Evolutionary conservation across 202 grass and related monocot genomes (phyloP).

Genomic region (Brachypodium distachyon): DNA sequence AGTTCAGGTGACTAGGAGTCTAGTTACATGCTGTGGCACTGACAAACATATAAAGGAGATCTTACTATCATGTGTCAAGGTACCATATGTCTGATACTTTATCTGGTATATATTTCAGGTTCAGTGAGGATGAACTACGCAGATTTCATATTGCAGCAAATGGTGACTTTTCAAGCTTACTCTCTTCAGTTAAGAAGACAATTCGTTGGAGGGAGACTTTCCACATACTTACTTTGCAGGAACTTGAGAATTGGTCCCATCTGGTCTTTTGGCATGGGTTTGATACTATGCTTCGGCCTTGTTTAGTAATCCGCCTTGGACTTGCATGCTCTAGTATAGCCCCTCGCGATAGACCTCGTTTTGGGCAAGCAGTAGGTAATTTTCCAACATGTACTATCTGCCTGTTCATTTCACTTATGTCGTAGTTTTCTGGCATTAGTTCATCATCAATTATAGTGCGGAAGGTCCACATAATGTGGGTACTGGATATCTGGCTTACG

Average conservation of each 20-base stretch:
- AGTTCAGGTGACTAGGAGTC: no score
- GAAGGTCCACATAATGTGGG: not conserved
- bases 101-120: constrained; percentile 43
- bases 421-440: not conserved
- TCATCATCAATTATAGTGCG: constrained; percentile 1
- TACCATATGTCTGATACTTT: constrained; percentile 14
- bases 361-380: constrained; percentile 97
- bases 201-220: constrained; percentile 88
- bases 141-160: constrained; percentile 82
- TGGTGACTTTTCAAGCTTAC: constrained; percentile 61
- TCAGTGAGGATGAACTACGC: constrained; percentile 67
- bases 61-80: not conserved
- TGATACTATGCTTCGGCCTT: constrained; percentile 77
- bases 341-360: constrained; percentile 61
- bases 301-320: constrained; percentile 86
- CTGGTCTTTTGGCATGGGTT: constrained; percentile 96
- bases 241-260: constrained; percentile 92
- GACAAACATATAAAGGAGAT: not conserved
- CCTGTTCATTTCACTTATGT: not conserved
- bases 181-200: constrained; percentile 84
- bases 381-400: constrained; percentile 14
- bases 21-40: not conserved
- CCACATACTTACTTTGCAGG: constrained; percentile 78
- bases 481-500: not conserved
- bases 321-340: constrained; percentile 71